Evolutionary conservation across 805 yeast species (phyloP).

Genomic region (Spathaspora gorwiae): DNA sequence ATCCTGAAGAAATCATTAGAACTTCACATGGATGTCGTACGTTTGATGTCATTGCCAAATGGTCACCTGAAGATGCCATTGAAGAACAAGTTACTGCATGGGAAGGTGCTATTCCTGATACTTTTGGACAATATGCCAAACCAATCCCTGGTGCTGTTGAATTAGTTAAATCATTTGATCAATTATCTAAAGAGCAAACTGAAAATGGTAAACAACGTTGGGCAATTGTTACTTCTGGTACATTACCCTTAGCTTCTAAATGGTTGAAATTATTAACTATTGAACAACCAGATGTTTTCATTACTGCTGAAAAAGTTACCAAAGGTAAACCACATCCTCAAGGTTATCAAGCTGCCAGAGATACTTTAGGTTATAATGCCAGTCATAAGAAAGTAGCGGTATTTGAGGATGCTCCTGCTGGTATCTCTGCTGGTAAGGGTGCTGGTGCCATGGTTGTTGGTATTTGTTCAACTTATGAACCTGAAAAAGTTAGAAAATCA

Average conservation of each 20-base stretch:
- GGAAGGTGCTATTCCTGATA: slow-evolving; percentile 67
- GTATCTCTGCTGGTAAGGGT: slow-evolving; percentile 75
- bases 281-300: slow-evolving; percentile 66
- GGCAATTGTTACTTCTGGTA: slow-evolving; percentile 88
- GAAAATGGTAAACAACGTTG: slow-evolving; percentile 52
- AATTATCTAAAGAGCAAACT: slow-evolving; percentile 40
- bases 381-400: slow-evolving; percentile 48
- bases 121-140: slow-evolving; percentile 67
- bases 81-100: slow-evolving; percentile 59
- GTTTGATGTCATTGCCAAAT: slow-evolving; percentile 66
- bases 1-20: slow-evolving; percentile 66
- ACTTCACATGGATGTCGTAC: slow-evolving; percentile 83
- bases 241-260: slow-evolving; percentile 67
- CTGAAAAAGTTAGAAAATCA: slow-evolving; percentile 61
- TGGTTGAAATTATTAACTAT: slow-evolving; percentile 67
- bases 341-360: slow-evolving; percentile 65
- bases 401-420: slow-evolving; percentile 89
- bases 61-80: slow-evolving; percentile 71
- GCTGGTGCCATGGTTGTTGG: slow-evolving; percentile 84
- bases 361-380: slow-evolving; percentile 37
- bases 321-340: slow-evolving; percentile 85
- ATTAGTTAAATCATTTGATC: slow-evolving; percentile 51
- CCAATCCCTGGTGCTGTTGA: slow-evolving; percentile 75
- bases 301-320: slow-evolving; percentile 75
- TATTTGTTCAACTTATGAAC: slow-evolving; percentile 73